phyloP scores from a whole-genome alignment of 345 rosid species.

The Gossypium herbaceum region DNA sequence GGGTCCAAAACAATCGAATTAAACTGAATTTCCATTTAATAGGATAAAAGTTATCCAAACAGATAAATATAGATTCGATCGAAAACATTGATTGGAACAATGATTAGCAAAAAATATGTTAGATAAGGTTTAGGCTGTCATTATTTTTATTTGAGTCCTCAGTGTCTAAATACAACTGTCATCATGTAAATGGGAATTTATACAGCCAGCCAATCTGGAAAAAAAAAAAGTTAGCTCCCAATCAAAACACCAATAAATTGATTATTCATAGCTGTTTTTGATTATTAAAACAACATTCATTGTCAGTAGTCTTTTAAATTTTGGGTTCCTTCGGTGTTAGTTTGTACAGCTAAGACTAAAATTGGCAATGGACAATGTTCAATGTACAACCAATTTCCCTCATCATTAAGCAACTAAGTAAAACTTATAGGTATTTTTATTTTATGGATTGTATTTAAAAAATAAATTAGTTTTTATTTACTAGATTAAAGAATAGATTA shows the following conservation, averaged over 20 bases:
- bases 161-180: not conserved
- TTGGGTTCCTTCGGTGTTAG: not conserved
- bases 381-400: not conserved
- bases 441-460: too few relatives aligned
- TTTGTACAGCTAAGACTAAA: not conserved
- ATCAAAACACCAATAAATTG: not conserved
- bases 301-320: not conserved
- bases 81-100: slow-evolving; percentile 4
- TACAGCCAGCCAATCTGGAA: not conserved
- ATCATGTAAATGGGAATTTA: not conserved
- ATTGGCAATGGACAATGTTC: not conserved
- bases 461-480: too few relatives aligned
- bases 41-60: not conserved
- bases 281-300: not conserved
- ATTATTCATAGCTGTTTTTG: not conserved
- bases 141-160: not conserved
- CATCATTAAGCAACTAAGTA: not conserved
- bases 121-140: not conserved
- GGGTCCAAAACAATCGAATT: too few relatives aligned
- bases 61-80: not conserved
- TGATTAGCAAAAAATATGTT: not conserved
- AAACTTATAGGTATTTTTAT: not conserved
- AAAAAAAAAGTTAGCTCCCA: not conserved
- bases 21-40: too few relatives aligned
- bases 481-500: too few relatives aligned